A percentile compares a stretch with the other conserved stretches of the same genome.
phyloP scores from a whole-genome alignment of 305 asterid genomes.

The Rubia peregrina region DNA sequence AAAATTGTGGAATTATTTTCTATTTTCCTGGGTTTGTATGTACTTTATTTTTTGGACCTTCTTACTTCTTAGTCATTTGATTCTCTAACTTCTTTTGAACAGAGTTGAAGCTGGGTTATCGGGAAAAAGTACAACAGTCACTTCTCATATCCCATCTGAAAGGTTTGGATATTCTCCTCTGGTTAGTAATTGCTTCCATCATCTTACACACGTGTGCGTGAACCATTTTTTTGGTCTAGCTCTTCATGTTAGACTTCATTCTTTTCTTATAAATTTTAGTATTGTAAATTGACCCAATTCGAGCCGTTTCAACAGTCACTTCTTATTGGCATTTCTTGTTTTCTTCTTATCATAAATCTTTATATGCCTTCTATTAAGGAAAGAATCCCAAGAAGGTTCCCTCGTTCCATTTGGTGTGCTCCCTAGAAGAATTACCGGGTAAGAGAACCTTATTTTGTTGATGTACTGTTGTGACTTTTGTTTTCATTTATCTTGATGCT shows the following conservation, averaged over 20 bases:
- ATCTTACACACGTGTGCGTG: background rate
- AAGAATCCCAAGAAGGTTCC: conserved; percentile 97
- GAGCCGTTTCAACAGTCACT: background rate
- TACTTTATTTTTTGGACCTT: background rate
- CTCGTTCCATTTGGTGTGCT: conserved; percentile 89
- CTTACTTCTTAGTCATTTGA: background rate
- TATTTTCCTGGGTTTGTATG: background rate
- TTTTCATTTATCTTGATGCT: background rate
- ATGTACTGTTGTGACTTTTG: background rate
- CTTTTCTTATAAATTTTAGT: background rate
- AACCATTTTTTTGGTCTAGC: background rate
- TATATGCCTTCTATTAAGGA: conserved; percentile 96
- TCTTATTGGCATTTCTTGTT: conserved; percentile 8
- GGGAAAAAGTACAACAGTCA: conserved; percentile 50
- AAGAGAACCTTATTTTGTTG: conserved; percentile 17
- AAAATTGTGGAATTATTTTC: background rate
- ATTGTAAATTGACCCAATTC: background rate
- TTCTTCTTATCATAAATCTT: conserved; percentile 44
- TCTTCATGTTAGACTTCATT: no score
- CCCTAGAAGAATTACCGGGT: conserved; percentile 99
- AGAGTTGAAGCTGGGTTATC: conserved; percentile 52
- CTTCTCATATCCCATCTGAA: conserved; percentile 53
- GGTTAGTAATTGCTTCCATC: conserved; percentile 14
- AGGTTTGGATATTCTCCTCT: conserved; percentile 40
- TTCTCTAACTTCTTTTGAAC: conserved; percentile 20